A percentile compares a stretch with the other conserved stretches of the same genome.
phyloP scores from a whole-genome alignment of 1,139 yeast genomes.

The Neolecta irregularis region DNA sequence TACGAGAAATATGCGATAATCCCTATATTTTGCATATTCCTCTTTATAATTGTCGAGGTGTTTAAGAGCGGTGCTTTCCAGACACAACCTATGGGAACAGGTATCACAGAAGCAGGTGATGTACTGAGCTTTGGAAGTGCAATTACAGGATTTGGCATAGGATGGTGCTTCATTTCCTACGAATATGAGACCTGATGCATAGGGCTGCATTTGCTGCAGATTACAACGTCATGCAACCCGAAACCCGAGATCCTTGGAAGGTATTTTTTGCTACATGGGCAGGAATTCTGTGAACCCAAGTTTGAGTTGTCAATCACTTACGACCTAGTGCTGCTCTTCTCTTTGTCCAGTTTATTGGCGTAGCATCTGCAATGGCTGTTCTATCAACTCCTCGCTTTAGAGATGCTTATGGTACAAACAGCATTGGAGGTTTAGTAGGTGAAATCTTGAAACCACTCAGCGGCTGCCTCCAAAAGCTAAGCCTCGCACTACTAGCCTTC shows the following conservation, averaged over 20 bases:
- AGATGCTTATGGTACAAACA: conserved; percentile 36
- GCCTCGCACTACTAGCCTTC: conserved; percentile 65
- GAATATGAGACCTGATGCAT: too few species aligned
- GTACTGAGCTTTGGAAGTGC: conserved; percentile 78
- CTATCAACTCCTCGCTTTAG: conserved; percentile 33
- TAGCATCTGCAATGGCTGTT: conserved; percentile 77
- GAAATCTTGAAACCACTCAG: conserved; percentile 62
- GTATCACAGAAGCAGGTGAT: conserved; percentile 46
- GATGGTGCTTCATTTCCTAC: too few species aligned
- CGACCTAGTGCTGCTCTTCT: too few species aligned
- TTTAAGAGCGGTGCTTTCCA: conserved; percentile 48
- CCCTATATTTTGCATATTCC: conserved; percentile 56
- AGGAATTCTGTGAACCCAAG: conserved; percentile 50
- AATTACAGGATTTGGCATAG: conserved; percentile 78
- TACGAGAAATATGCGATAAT: conserved; percentile 85
- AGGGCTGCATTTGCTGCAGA: conserved; percentile 86
- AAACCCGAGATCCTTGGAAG: conserved; percentile 40
- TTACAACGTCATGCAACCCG: conserved; percentile 73
- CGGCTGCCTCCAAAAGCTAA: too few species aligned
- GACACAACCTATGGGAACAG: conserved; percentile 30
- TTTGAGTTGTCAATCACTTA: too few species aligned
- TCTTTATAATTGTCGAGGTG: conserved; percentile 66
- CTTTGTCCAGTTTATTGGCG: conserved; percentile 65
- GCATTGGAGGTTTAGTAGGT: conserved; percentile 71
- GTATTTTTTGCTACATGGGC: conserved; percentile 47